Conservation (phyloP, 768 basidiomycete species). For the Roridomyces roridus region DNA sequence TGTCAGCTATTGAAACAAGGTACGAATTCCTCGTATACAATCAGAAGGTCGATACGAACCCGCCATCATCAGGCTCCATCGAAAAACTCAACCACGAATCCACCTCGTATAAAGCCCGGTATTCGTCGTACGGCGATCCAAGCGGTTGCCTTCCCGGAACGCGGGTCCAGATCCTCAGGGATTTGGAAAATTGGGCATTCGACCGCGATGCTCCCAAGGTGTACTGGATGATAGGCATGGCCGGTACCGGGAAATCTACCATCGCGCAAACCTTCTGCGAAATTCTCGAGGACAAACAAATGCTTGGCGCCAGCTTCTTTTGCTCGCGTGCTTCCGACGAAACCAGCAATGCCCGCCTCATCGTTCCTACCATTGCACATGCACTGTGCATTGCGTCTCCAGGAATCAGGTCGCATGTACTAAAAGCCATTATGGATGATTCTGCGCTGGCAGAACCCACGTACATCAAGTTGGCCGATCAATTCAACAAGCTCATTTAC, state of each 20-base stretch:
- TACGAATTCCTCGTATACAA: background rate
- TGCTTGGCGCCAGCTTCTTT: background rate
- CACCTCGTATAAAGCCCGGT: background rate
- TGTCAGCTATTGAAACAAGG: background rate
- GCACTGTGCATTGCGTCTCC: no score
- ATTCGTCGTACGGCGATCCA: background rate
- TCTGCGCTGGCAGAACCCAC: no score
- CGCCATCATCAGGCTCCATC: background rate
- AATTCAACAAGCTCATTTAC: no score
- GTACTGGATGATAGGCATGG: constrained; percentile 29
- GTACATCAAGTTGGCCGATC: no score
- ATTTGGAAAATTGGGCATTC: constrained; percentile 34
- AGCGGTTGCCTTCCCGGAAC: constrained; percentile 18
- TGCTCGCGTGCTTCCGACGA: background rate
- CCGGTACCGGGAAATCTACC: no score
- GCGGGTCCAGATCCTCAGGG: constrained; percentile 16
- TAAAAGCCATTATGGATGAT: no score
- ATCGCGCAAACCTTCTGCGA: constrained; percentile 18
- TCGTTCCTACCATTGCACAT: no score
- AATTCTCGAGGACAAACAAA: no score
- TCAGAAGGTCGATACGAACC: background rate
- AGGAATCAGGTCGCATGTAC: no score
- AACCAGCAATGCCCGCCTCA: background rate
- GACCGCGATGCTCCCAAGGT: constrained; percentile 35
- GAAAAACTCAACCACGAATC: background rate